phyloP scores from a whole-genome alignment of 768 basidiomycete genomes.

The Auriscalpium orientale region DNA sequence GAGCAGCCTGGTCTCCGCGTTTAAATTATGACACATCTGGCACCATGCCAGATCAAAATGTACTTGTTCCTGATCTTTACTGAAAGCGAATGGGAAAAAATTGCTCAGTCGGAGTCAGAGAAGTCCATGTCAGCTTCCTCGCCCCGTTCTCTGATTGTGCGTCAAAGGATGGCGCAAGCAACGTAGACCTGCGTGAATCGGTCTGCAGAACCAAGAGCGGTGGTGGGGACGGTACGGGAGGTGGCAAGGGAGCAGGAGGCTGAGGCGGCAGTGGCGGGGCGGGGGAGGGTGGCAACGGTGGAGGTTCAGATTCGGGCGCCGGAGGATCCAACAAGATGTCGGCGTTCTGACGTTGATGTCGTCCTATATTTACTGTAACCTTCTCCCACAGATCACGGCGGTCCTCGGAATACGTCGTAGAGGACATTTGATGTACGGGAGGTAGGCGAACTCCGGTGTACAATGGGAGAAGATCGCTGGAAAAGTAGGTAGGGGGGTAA shows the following conservation, averaged over 20 bases:
- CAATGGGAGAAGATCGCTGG: not conserved
- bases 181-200: not conserved
- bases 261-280: not conserved
- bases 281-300: not conserved
- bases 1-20: too few species aligned
- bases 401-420: not conserved
- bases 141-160: not conserved
- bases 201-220: not conserved
- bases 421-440: not conserved
- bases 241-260: not conserved
- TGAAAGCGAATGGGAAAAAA: too few species aligned
- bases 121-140: not conserved
- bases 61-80: too few species aligned
- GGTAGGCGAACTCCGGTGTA: not conserved
- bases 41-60: too few species aligned
- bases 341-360: not conserved
- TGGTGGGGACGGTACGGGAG: not conserved
- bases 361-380: not conserved
- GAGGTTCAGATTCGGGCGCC: not conserved
- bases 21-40: too few species aligned
- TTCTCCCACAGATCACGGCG: not conserved
- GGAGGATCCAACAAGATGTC: not conserved
- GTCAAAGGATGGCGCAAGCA: not conserved
- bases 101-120: not conserved
- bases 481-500: not conserved